Evolutionary conservation across 140 eudicot species (phyloP), one percentile per base, ranked within the genome.

Genomic region (Senecio squalidus): DNA sequence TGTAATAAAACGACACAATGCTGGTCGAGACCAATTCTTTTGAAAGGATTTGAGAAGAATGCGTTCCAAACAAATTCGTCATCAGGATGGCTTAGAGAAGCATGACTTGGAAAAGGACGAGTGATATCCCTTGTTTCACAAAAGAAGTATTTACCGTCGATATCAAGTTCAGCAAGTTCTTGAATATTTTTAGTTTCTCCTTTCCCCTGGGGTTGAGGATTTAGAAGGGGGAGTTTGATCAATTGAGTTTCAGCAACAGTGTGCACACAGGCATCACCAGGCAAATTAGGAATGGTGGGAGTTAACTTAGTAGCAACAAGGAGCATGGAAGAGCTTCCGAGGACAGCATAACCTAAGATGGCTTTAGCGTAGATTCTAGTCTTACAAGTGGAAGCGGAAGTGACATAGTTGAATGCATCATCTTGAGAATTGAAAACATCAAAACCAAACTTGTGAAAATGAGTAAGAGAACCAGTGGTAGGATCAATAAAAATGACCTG

Each of bases 21-120:
- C 23, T 79, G 86, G 9, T 80, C 86, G 34, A 91, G 88, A 60
- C 98, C 98, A 55, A 91, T 84, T 58, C 59, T 67, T 61, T 66
- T 81, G 68, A 91, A 91, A 45, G 98, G 73, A 45, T 27, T 67
- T 5, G 98, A 86, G 58, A 91, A 81, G 96, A 96, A 87, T 34
- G 74, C 80, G 41, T 91, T 91, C 98, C 98, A 91, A 56, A 91
- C 95, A 75, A 91, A 91, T 74, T 91, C 98, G 31, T 84, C 92
- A 66, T 91, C 98, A 15, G 98, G 96, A 28, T 73, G 22, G 14
- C 67, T 70, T 68, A 87, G 73, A 44, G 93, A 47, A 78, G 71
- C 58, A 17, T 70, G 86, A 67, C 98, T 91, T 3, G 98, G 98
- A 63, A 91, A 91, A 30, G 98, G 95, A 36, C 92, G 76, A 43